Evolutionary conservation across 495 filamentous ascomycete genomes (phyloP), one percentile per base, ranked within the genome.

Genomic region (Trichoderma virens): DNA sequence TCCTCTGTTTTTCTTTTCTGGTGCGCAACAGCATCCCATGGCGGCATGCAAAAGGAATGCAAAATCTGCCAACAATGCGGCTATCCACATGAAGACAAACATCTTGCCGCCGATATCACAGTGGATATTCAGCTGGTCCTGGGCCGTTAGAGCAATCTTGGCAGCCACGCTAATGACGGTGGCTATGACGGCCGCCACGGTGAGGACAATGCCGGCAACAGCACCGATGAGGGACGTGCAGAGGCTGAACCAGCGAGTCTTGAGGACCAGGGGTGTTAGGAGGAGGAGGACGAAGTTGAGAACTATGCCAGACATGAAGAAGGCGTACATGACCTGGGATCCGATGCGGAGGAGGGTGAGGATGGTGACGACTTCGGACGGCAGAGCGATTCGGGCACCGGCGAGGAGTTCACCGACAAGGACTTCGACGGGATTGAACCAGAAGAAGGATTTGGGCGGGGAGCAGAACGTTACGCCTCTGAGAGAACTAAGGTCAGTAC

Each of bases 11-110:
- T 16, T 56, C 51, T 56, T 56, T 0, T 54, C 43, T 13, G 38
- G 39, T 31, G 23, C 32, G 45, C 87, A 89, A 69, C 86, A 91
- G 70, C 92, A 97, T 68, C 85, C 87, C 75, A 90, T 79, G 3
- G 86, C 83, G 1, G 87, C 72, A 70, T 93, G 89, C 35, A 93
- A 73, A 14, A 91, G 71, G 68, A 88, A 94, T 0, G 85, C 86
- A 59, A 90, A 64, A 1, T 92, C 69, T 7, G 82, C 82, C 62
- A 87, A 88, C 0, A 75, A 88, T 0, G 83, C 79, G 0, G 87
- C 91, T 38, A 90, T 80, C 93, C 93, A 97, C 89, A 96, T 92
- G 68, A 96, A 95, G 0, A 78, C 87, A 70, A 96, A 83, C 92
- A 97, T 95, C 67, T 81, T 78, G 6, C 65, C 76, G 3, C 92